phyloP scores from a whole-genome alignment of 2,329 filamentous ascomycete species.

The Verticillium isaacii region DNA sequence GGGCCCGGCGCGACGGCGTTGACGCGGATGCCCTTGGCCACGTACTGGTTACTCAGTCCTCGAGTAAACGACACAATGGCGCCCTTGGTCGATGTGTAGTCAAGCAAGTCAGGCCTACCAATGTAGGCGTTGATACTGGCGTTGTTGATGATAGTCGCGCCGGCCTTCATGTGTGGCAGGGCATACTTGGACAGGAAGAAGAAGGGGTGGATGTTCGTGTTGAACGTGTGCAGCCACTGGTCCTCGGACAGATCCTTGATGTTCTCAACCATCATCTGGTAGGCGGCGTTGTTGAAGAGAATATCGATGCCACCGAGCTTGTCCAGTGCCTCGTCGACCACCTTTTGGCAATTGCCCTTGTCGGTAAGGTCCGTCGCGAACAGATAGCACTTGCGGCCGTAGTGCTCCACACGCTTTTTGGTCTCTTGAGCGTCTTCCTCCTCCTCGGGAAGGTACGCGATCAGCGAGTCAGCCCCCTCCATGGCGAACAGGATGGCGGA shows the following conservation, averaged over 20 bases:
- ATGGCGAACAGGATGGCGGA: conserved; percentile 74
- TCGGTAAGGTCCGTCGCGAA: conserved; percentile 60
- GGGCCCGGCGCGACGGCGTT: conserved; percentile 75
- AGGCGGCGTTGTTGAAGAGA: conserved; percentile 69
- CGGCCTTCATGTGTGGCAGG: conserved; percentile 69
- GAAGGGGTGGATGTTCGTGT: conserved; percentile 78
- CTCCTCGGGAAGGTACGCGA: conserved; percentile 71
- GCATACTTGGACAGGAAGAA: conserved; percentile 78
- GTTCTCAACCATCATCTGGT: conserved; percentile 60
- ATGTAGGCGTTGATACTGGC: conserved; percentile 81
- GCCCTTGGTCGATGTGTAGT: conserved; percentile 77
- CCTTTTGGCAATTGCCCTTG: conserved; percentile 63
- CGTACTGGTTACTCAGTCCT: conserved; percentile 69
- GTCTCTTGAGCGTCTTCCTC: conserved; percentile 73
- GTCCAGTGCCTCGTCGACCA: conserved; percentile 62
- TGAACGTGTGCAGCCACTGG: conserved; percentile 75
- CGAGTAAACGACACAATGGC: conserved; percentile 77
- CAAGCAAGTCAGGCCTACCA: conserved; percentile 72
- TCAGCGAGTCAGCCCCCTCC: conserved; percentile 71
- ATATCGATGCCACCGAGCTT: conserved; percentile 69
- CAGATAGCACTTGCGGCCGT: conserved; percentile 61
- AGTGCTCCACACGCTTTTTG: conserved; percentile 62
- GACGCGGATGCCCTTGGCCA: conserved; percentile 68
- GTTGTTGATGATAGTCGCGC: conserved; percentile 79
- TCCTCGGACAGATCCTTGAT: conserved; percentile 71